Evolutionary conservation across 169 alveolate genomes (phyloP), one percentile per base, ranked within the genome.

Genomic region (Babesia microti): DNA sequence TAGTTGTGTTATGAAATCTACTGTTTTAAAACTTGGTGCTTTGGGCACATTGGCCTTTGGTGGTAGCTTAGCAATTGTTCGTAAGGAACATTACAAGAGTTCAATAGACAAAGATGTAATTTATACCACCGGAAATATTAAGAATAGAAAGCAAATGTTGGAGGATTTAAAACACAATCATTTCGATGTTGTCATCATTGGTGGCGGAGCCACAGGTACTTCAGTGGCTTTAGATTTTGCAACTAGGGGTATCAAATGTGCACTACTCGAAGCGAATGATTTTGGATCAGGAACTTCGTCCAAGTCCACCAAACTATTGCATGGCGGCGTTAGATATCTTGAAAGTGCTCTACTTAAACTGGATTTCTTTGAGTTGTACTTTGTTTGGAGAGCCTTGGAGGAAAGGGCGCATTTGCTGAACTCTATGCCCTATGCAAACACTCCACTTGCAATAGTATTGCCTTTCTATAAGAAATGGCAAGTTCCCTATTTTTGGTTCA

Each of bases 261-360:
- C 92, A 9, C 54, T 88, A 41, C 67, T 91, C n/a, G 98, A 91
- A 12, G 68, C 72, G 2, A 56, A 73, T 14, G 98, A 91, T 63
- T 91, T 87, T 43, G 91, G 92, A 3, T 79, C 92, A n/a, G 97
- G 94, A 1, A 87, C 98, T 0, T 83, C 95, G 30, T 78, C 91
- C 3, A 88, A 84, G 65, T 81, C 93, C 15, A 91, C 97, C 6
- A 91, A 91, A 68, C 76, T 91, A 32, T 75, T 89, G 12, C 98
- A 91, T 56, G 98, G 98, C 11, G 98, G 98, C 11, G 78, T 91
- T 12, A 79, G 97, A 46, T 91, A 91, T 67, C 78, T 89, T 41
- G 89, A 88, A 55, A 73, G 67, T 45, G 93, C 90, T 6, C 56
- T 82, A 27, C 41, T 70, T 14, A 58, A 67, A n/a, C 71, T 87